Evolutionary conservation across 257 asterid species (phyloP), one percentile per base, ranked within the genome.

Genomic region (Lycium barbarum): DNA sequence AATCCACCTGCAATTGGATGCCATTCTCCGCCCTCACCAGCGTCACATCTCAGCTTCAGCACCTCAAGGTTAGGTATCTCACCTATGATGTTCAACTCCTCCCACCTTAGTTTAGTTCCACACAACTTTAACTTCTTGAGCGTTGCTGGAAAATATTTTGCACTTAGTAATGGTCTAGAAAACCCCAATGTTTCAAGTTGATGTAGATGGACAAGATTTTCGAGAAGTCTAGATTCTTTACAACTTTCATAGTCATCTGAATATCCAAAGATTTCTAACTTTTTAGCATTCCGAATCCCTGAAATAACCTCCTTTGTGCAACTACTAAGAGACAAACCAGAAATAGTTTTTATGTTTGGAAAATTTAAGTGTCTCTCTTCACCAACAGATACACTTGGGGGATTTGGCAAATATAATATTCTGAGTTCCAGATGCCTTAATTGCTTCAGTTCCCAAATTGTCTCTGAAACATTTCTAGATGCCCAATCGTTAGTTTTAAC

Each of bases 61-160:
- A 79, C 67, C 7, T 79, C 49, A 12, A 79, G 83, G 66, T 55
- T 79, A 79, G 54, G 83, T 36, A 79, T 35, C 4, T 4, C 66
- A 33, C 68, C 68, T 8, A 55, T 1, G 2, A 79, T 59, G 1
- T 17, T 35, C 83, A 79, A 53, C 2, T 57, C 53, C 1, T 55
- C 67, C 68, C 83, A 79, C 26, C 67, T 9, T 33, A 79, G 26
- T 4, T 7, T 1, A 79, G 83, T 55, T 35, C 5, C 0, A 15
- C 1, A 0, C 35, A 79, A 2, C 51, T 55, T 54, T 1, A 79
- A 55, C 54, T 55, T 79, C 49, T 76, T 73, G 22, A 89, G 86
- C 33, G 53, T 79, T 9, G 84, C 62, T 53, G 90, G 90, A 62
- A 89, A 87, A 18, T 86, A 79, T 9, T 81, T 35, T 87, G 63